These are phyloP conservation scores for Apophysomyces variabilis DNA, from an alignment of 371 early-diverging fungal genomes.

Conservation along the genomic window DNA sequence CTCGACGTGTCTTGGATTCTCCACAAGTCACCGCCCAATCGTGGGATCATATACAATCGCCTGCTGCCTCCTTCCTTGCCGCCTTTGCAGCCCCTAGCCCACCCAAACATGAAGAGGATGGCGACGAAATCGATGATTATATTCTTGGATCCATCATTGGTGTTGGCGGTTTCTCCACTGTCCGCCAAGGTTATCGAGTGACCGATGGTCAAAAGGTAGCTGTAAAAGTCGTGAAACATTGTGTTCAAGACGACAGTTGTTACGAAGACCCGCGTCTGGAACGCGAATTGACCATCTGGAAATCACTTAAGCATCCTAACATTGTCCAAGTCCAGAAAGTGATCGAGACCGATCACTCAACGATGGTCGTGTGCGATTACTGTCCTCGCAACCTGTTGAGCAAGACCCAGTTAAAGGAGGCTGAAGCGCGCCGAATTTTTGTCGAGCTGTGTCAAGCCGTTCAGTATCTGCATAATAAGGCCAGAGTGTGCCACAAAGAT, in stretches of 20 bases:
- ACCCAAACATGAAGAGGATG: constrained; percentile 49
- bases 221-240: constrained; percentile 52
- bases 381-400: constrained; percentile 60
- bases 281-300: constrained; percentile 69
- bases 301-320: constrained; percentile 64
- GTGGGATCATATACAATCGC: constrained; percentile 54
- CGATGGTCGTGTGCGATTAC: constrained; percentile 71
- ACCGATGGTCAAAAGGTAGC: constrained; percentile 46
- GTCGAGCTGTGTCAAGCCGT: constrained; percentile 74
- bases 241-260: constrained; percentile 15
- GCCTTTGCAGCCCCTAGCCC: constrained; percentile 45
- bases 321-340: constrained; percentile 65
- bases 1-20: background rate
- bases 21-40: constrained; percentile 48
- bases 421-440: constrained; percentile 57
- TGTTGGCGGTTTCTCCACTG: constrained; percentile 67
- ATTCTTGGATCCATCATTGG: constrained; percentile 60
- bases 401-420: constrained; percentile 46
- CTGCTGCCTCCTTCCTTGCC: constrained; percentile 63
- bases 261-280: constrained; percentile 33
- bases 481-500: constrained; percentile 82
- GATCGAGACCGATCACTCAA: constrained; percentile 65
- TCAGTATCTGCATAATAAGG: constrained; percentile 76
- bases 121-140: constrained; percentile 72
- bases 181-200: constrained; percentile 58